phyloP scores from a whole-genome alignment of 2,329 filamentous ascomycete species.

The Scleromitrula shiraiana region DNA sequence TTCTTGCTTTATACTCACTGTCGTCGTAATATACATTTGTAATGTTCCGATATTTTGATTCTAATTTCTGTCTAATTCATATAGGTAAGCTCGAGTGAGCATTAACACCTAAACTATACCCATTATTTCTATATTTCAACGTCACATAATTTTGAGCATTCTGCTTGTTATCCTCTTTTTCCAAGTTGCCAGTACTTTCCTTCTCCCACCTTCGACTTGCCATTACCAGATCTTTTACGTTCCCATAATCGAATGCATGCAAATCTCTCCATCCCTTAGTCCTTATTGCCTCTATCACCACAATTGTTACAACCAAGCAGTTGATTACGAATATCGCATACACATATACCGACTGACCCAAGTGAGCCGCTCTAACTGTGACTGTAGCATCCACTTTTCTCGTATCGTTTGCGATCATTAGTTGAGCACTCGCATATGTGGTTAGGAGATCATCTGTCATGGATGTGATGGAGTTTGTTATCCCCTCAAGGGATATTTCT shows the following conservation, averaged over 20 bases:
- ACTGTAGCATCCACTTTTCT: neutral
- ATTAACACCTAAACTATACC: no score
- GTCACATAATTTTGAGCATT: no score
- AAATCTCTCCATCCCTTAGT: neutral
- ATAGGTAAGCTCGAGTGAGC: no score
- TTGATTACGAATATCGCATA: slow-evolving; percentile 1
- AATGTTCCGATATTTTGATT: no score
- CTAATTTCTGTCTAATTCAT: no score
- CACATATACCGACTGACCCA: slow-evolving; percentile 8
- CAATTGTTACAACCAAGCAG: neutral
- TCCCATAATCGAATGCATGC: neutral
- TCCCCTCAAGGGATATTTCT: neutral
- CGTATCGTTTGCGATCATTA: slow-evolving; percentile 27
- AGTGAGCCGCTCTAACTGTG: neutral
- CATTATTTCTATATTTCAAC: no score
- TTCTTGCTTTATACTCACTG: no score
- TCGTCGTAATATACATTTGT: no score
- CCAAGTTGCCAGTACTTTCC: no score
- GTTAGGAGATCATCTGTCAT: slow-evolving; percentile 22
- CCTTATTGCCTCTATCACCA: neutral
- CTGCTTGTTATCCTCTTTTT: no score
- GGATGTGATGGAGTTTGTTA: slow-evolving; percentile 6
- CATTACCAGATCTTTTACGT: neutral
- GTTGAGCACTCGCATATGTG: slow-evolving; percentile 29
- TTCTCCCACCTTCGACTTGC: neutral